Conservation (phyloP, 768 basidiomycete genomes). For the Rhodosporidiobolus odoratus region DNA sequence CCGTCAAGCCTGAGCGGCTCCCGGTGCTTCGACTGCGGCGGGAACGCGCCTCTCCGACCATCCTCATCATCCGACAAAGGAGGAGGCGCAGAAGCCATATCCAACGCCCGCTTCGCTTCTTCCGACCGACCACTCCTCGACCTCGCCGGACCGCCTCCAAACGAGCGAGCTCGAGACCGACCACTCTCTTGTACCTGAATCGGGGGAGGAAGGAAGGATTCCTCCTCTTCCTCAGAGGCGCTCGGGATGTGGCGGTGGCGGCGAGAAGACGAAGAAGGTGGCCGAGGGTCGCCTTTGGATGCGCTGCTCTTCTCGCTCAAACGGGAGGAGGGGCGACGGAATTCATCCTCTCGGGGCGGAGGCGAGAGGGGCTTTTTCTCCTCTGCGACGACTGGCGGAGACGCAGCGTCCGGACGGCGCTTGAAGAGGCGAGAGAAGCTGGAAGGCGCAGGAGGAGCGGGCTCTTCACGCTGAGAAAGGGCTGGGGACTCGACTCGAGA, state of each 20-base stretch:
- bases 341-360: not conserved
- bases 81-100: constrained; percentile 15
- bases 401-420: not conserved
- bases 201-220: not conserved
- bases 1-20: not conserved
- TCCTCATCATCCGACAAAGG: not conserved
- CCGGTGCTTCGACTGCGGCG: not conserved
- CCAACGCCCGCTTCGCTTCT: not conserved
- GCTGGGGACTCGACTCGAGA: not conserved
- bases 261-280: not conserved
- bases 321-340: not conserved
- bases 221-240: not conserved
- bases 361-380: not conserved
- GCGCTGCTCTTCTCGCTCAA: not conserved
- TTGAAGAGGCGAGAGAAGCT: not conserved
- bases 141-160: not conserved
- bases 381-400: not conserved
- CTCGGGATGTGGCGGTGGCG: not conserved
- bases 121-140: not conserved
- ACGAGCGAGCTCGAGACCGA: not conserved
- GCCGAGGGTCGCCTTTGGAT: not conserved
- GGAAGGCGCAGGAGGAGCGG: not conserved
- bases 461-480: not conserved
- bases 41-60: not conserved
- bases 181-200: not conserved